These are phyloP conservation scores for Penicillium desertorum DNA, from an alignment of 495 filamentous ascomycete species.

Conservation along the genomic window DNA sequence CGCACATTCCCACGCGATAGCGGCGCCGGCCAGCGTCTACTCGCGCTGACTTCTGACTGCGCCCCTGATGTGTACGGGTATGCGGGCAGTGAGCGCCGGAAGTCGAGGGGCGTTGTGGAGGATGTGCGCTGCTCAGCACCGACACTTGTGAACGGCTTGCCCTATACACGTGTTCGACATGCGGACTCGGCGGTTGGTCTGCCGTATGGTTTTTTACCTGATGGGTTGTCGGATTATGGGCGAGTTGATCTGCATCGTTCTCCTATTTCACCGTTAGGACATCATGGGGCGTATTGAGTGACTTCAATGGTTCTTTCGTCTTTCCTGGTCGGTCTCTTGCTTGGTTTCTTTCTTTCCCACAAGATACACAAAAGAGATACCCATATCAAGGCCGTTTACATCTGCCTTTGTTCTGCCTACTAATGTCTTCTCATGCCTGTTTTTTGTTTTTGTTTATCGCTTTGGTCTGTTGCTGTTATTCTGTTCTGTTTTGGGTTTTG, in stretches of 20 bases:
- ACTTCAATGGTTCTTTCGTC: background rate
- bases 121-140: conserved; percentile 18
- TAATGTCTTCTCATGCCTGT: background rate
- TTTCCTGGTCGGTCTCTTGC: conserved; percentile 3
- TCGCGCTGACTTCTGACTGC: conserved; percentile 24
- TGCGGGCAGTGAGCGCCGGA: conserved; percentile 27
- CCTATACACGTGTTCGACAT: conserved; percentile 37
- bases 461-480: background rate
- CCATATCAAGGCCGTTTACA: conserved; percentile 5
- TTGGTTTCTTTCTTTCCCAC: conserved; percentile 3
- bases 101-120: conserved; percentile 16
- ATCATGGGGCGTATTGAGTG: conserved; percentile 26
- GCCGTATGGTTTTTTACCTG: conserved; percentile 17
- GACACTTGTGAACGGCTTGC: conserved; percentile 40
- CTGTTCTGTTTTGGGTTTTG: background rate
- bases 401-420: background rate
- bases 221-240: conserved; percentile 27
- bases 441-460: background rate
- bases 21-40: conserved; percentile 19
- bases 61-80: conserved; percentile 39
- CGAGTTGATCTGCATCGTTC: conserved; percentile 27
- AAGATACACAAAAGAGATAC: conserved; percentile 15
- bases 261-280: conserved; percentile 30
- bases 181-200: conserved; percentile 17
- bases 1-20: conserved; percentile 26